Evolutionary conservation across 2,329 filamentous ascomycete species (phyloP).

Genomic region (Eutypella sp.): DNA sequence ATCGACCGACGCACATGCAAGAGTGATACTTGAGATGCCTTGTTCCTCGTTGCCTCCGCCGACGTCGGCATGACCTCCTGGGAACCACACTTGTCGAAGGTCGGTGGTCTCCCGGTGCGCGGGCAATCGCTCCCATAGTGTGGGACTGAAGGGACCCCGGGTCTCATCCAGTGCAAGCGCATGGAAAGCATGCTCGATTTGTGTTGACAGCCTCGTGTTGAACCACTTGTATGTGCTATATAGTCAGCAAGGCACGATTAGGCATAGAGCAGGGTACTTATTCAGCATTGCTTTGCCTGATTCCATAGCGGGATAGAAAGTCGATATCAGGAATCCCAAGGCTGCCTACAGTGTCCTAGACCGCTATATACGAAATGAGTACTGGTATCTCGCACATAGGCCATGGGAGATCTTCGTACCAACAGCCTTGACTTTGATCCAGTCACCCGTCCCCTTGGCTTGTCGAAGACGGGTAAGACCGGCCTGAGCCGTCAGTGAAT

Average conservation of each 20-base stretch:
- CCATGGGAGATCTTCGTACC: slow-evolving; percentile 19
- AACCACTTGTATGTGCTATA: slow-evolving; percentile 44
- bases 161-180: slow-evolving; percentile 55
- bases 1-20: slow-evolving; percentile 28
- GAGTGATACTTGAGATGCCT: slow-evolving; percentile 32
- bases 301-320: slow-evolving; percentile 39
- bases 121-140: slow-evolving; percentile 46
- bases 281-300: slow-evolving; percentile 40
- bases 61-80: slow-evolving; percentile 65
- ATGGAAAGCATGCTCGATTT: slow-evolving; percentile 54
- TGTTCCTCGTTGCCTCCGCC: slow-evolving; percentile 61
- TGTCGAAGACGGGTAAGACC: slow-evolving; percentile 38
- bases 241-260: slow-evolving; percentile 23
- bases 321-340: slow-evolving; percentile 31
- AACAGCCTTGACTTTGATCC: slow-evolving; percentile 44
- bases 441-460: slow-evolving; percentile 27
- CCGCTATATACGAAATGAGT: slow-evolving; percentile 28
- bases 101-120: slow-evolving; percentile 35
- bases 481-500: slow-evolving; percentile 12
- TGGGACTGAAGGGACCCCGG: slow-evolving; percentile 48
- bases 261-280: slow-evolving; percentile 30
- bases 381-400: not conserved
- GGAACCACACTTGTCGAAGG: slow-evolving; percentile 58
- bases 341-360: slow-evolving; percentile 47
- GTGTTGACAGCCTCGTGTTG: slow-evolving; percentile 47